phyloP scores from a whole-genome alignment of 345 rosid genomes.

The Dimocarpus longan region DNA sequence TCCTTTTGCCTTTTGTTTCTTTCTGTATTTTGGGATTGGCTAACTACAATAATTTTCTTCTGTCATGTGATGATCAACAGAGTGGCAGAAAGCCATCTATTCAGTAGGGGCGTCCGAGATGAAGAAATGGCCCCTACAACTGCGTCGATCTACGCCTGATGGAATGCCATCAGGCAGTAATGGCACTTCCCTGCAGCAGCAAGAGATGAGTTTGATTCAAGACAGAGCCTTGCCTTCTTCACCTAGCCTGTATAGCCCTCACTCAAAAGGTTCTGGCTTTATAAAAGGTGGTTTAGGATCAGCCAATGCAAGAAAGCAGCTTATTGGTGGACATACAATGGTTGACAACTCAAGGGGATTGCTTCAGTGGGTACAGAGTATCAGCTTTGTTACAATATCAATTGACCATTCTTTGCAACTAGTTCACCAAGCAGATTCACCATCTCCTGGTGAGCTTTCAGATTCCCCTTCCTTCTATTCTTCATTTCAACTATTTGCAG shows the following conservation, averaged over 20 bases:
- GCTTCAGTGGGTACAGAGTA: slow-evolving; percentile 98
- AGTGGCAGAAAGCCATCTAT: slow-evolving; percentile 98
- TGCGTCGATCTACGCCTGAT: slow-evolving; percentile 80
- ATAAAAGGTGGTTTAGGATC: slow-evolving; percentile 90
- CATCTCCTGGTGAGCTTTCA: slow-evolving; percentile 65
- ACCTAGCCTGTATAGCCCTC: slow-evolving; percentile 82
- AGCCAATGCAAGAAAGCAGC: slow-evolving; percentile 75
- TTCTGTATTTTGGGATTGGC: slow-evolving; percentile 11
- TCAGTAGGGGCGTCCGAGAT: slow-evolving; percentile 88
- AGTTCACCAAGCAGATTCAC: slow-evolving; percentile 75
- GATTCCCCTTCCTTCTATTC: slow-evolving; percentile 8
- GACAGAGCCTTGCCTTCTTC: slow-evolving; percentile 89
- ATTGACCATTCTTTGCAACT: slow-evolving; percentile 84
- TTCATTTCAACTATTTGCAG: slow-evolving; percentile 3
- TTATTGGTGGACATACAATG: slow-evolving; percentile 63
- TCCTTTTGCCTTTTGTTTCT: not conserved
- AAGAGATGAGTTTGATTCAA: slow-evolving; percentile 89
- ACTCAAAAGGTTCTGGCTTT: slow-evolving; percentile 77
- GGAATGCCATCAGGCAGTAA: slow-evolving; percentile 71
- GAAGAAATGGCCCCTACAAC: slow-evolving; percentile 95
- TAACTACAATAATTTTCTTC: slow-evolving; percentile 16
- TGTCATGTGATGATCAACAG: slow-evolving; percentile 47
- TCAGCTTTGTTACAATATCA: slow-evolving; percentile 81
- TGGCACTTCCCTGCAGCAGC: slow-evolving; percentile 84
- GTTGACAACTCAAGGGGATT: slow-evolving; percentile 80